Conservation (phyloP, 768 basidiomycete genomes). For the Trametes cubensis region DNA sequence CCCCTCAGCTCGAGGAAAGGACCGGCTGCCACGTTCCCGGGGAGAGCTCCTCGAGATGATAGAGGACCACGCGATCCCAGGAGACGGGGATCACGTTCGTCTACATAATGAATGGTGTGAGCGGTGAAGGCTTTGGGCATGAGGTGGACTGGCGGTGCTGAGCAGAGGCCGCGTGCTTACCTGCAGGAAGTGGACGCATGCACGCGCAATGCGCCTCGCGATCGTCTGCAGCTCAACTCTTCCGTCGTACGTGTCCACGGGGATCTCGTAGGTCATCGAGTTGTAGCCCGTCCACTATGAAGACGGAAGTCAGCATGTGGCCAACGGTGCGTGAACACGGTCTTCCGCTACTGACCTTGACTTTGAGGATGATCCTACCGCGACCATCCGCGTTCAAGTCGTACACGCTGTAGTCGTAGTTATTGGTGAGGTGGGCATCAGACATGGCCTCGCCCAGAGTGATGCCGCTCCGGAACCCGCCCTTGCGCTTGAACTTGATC, state of each 20-base stretch:
- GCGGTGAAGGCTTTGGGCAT: background rate
- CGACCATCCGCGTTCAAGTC: slow-evolving; percentile 67
- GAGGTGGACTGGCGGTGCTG: background rate
- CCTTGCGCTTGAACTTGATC: slow-evolving; percentile 77
- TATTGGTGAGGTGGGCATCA: slow-evolving; percentile 59
- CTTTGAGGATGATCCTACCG: slow-evolving; percentile 60
- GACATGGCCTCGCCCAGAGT: slow-evolving; percentile 71
- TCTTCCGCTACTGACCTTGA: slow-evolving; percentile 50
- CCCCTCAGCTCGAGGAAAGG: slow-evolving; percentile 37
- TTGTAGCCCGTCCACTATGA: slow-evolving; percentile 70
- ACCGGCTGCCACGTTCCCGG: slow-evolving; percentile 78
- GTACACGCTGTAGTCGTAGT: slow-evolving; percentile 62
- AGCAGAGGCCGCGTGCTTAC: slow-evolving; percentile 37
- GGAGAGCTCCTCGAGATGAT: slow-evolving; percentile 69
- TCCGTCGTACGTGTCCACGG: slow-evolving; percentile 66
- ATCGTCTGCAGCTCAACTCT: slow-evolving; percentile 68
- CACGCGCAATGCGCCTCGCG: slow-evolving; percentile 67
- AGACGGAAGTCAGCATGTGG: slow-evolving; percentile 4
- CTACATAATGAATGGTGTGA: slow-evolving; percentile 38
- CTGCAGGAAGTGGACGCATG: slow-evolving; percentile 76
- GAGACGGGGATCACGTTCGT: slow-evolving; percentile 69
- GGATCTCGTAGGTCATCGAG: slow-evolving; percentile 74
- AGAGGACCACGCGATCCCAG: slow-evolving; percentile 69
- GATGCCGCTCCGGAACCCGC: slow-evolving; percentile 63
- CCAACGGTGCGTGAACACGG: background rate